Percentiles rank a stretch among this genome's conserved stretches.
phyloP scores from a whole-genome alignment of 148 eudicot species.

The Silene latifolia region DNA sequence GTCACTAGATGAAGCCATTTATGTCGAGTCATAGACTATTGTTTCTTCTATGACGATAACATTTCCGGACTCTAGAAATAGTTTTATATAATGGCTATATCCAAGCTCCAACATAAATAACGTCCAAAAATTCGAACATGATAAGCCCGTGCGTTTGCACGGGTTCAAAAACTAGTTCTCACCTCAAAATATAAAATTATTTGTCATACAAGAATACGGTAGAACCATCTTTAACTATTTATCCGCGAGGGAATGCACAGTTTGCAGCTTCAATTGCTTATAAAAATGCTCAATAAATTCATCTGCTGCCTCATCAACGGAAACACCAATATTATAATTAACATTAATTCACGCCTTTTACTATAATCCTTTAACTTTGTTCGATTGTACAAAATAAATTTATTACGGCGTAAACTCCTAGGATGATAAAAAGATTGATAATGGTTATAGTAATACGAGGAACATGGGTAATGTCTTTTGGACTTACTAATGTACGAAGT shows the following conservation, averaged over 20 bases:
- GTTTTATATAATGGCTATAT: too few species aligned
- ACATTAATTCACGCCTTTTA: not conserved
- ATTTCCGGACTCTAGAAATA: too few species aligned
- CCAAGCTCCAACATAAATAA: too few species aligned
- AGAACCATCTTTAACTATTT: not conserved
- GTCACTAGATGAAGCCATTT: too few species aligned
- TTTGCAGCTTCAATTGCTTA: constrained; percentile 26
- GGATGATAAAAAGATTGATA: not conserved
- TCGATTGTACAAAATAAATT: not conserved
- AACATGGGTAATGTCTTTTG: constrained; percentile 16
- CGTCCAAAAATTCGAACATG: too few species aligned
- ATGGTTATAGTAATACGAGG: constrained; percentile 3
- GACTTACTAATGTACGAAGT: constrained; percentile 12
- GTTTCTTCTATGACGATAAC: too few species aligned
- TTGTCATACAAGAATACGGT: not conserved
- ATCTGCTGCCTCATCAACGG: constrained; percentile 31
- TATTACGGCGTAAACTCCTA: constrained; percentile 1
- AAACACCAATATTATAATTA: constrained; percentile 8
- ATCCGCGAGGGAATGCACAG: not conserved
- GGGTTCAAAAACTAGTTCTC: too few species aligned
- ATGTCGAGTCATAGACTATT: too few species aligned
- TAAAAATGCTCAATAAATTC: constrained; percentile 27
- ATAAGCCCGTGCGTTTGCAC: too few species aligned
- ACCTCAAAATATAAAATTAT: not conserved
- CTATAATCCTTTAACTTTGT: not conserved